Evolutionary conservation across 2,329 filamentous ascomycete genomes (phyloP).

Genomic region (Biscogniauxia mediterranea): DNA sequence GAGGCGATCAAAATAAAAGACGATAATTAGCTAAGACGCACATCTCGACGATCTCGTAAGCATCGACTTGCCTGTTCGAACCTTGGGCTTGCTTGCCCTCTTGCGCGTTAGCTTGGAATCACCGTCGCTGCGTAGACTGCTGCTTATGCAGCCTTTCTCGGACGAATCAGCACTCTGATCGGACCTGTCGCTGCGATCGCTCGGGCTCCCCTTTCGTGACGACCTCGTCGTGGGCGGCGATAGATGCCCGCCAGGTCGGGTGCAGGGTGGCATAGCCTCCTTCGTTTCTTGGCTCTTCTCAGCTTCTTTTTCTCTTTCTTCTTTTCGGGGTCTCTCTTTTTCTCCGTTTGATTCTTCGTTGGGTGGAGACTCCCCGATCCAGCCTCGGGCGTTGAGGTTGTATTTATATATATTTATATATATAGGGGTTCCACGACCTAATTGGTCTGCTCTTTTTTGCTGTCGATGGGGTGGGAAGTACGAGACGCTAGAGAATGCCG

Average conservation of each 20-base stretch:
- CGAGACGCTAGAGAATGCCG: not conserved
- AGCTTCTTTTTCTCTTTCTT: no score
- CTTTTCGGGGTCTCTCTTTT: no score
- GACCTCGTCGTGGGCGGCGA: slow-evolving; percentile 11
- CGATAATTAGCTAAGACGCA: slow-evolving; percentile 6
- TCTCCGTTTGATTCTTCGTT: no score
- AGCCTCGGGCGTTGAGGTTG: not conserved
- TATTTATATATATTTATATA: not conserved
- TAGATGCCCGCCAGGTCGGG: slow-evolving; percentile 5
- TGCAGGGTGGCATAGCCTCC: slow-evolving; percentile 1
- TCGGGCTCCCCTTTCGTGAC: slow-evolving; percentile 16
- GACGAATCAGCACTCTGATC: slow-evolving; percentile 17
- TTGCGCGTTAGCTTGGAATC: slow-evolving; percentile 17
- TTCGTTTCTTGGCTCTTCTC: not conserved
- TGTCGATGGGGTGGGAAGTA: not conserved
- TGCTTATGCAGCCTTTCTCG: slow-evolving; percentile 13
- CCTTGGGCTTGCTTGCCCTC: slow-evolving; percentile 28
- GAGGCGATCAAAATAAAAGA: not conserved
- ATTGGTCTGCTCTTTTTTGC: not conserved
- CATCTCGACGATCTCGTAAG: slow-evolving; percentile 3
- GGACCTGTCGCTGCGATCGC: slow-evolving; percentile 15
- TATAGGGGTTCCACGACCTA: not conserved
- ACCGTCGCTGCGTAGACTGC: slow-evolving; percentile 10
- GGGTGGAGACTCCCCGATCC: not conserved
- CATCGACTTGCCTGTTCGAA: slow-evolving; percentile 23